These are phyloP conservation scores for Hypoxylon sp. DNA, from an alignment of 2,329 filamentous ascomycete species.

Conservation along the genomic window DNA sequence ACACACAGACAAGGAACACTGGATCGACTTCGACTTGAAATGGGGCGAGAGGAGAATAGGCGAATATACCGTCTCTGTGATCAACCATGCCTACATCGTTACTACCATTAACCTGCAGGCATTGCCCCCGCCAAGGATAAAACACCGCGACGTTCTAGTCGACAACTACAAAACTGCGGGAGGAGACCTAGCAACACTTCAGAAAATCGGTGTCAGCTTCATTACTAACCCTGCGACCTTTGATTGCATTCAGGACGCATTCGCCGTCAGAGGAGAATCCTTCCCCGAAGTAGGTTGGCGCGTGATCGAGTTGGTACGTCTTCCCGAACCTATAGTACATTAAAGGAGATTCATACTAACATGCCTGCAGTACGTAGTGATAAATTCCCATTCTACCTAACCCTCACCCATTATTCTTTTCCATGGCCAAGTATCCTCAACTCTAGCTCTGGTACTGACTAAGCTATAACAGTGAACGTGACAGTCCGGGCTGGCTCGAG, in stretches of 20 bases:
- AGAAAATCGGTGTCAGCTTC: constrained; percentile 12
- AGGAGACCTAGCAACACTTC: constrained; percentile 7
- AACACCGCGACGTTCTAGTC: constrained; percentile 36
- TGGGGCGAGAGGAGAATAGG: background rate
- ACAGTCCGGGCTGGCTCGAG: constrained; percentile 15
- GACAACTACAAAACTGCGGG: constrained; percentile 33
- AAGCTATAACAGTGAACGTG: constrained; percentile 6
- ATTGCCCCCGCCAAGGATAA: constrained; percentile 17
- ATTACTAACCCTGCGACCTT: constrained; percentile 8
- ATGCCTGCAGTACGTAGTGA: constrained; percentile 16
- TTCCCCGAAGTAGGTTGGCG: background rate
- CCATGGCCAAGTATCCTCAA: background rate
- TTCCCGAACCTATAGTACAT: background rate
- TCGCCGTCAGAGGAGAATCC: background rate
- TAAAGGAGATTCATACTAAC: background rate
- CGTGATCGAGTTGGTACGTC: constrained; percentile 20
- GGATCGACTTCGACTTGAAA: background rate
- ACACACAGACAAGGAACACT: background rate
- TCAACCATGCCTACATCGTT: constrained; percentile 20
- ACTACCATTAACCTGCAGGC: background rate
- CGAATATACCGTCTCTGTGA: constrained; percentile 19
- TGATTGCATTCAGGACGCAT: constrained; percentile 9
- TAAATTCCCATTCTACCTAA: background rate
- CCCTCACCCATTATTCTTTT: background rate
- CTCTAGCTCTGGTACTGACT: background rate